These are phyloP conservation scores for Talaromyces liani DNA, from an alignment of 495 filamentous ascomycete species.

Conservation along the genomic window DNA sequence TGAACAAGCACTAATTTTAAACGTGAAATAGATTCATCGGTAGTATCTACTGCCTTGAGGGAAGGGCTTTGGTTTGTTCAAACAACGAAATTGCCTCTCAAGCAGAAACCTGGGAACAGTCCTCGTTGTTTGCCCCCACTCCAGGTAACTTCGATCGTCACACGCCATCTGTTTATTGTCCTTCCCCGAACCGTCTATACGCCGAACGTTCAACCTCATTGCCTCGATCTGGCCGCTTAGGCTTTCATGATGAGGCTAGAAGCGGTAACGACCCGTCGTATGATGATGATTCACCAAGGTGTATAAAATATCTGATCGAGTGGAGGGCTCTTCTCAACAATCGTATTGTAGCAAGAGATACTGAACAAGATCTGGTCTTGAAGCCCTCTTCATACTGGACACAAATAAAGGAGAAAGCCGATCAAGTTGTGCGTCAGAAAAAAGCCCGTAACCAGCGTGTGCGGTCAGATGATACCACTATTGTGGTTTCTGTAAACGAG, in stretches of 20 bases:
- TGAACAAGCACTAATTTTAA: slow-evolving; percentile 6
- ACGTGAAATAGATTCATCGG: slow-evolving; percentile 3
- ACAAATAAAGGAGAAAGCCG: too few species aligned
- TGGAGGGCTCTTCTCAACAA: too few species aligned
- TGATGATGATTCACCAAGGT: not conserved
- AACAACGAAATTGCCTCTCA: slow-evolving; percentile 5
- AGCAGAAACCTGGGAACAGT: slow-evolving; percentile 7
- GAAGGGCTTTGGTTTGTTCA: slow-evolving; percentile 2
- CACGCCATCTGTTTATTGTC: slow-evolving; percentile 6
- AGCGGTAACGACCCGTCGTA: not conserved
- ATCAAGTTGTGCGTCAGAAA: too few species aligned
- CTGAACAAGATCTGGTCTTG: too few species aligned
- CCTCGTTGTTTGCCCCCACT: not conserved
- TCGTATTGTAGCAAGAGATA: too few species aligned
- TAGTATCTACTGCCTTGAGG: slow-evolving; percentile 8
- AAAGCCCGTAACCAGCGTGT: too few species aligned
- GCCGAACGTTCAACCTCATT: slow-evolving; percentile 2
- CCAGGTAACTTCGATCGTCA: slow-evolving; percentile 3
- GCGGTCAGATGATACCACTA: too few species aligned
- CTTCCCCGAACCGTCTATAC: not conserved
- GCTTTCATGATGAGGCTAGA: not conserved
- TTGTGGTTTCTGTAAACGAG: too few species aligned
- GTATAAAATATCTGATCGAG: too few species aligned
- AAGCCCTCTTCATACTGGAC: too few species aligned
- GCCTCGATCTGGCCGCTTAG: not conserved